Evolutionary conservation across 2,329 filamentous ascomycete species (phyloP), one percentile per base, ranked within the genome.

Genomic region (Diaporthe amygdali): DNA sequence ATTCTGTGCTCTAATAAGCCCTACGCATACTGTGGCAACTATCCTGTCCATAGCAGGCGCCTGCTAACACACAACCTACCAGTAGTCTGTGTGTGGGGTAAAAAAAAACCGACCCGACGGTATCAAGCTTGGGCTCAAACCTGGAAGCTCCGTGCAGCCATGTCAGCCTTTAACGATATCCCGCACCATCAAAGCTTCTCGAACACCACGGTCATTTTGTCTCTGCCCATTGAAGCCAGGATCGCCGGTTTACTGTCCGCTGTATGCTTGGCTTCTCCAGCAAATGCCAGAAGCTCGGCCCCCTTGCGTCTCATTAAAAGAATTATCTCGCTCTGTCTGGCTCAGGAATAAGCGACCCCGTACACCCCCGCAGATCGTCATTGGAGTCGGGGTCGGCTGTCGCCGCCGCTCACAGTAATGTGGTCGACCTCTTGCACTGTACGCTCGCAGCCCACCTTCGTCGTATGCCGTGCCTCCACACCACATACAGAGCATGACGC

Each of bases 361-460:
- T 37, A 32, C 66, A 37, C 30, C 52, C 52, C 66, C 66, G 66
- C 66, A 68, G 66, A 66, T 66, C 68, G 49, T 46, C 59, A 56
- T 9, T 41, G 55, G 59, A 59, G 51, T 64, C 68, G 61, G 59
- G 68, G 51, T 64, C 68, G 61, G 68, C 68, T 64, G 27, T 46
- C 51, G 30, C 56, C 39, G 37, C 27, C 30, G 49, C 68, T 41
- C 56, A 66, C 61, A 66, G 68, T 44, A 8, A 44, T 41, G 20
- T 22, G 5, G 20, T 34, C 15, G 15, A 8, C 12, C n/a, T 4
- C 14, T 9, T 20, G 17, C 10, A 64, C 59, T 64, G 59, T 49
- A 27, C 30, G 25, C 30, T 64, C 20, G 4, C 51, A 46, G 49
- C 69, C 51, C 61, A 67, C 39, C 49, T 25, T 22, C 56, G 17